Evolutionary conservation across 176 grass and related monocot species (phyloP).

Genomic region (Aegilops speltoides): DNA sequence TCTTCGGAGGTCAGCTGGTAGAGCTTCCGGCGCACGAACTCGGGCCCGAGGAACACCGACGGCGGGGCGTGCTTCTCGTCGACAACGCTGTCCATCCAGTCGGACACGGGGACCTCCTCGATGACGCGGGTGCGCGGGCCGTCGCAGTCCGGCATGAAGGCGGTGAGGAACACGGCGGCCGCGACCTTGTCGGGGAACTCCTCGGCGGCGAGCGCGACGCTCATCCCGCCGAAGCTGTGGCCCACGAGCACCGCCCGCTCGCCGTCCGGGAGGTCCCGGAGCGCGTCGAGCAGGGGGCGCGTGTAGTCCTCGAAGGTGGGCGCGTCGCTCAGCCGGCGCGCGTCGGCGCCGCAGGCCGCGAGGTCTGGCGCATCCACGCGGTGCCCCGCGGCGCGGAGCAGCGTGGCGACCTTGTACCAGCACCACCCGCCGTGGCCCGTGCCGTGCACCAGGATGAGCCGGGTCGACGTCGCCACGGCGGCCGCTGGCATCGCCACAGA

Average conservation of each 20-base stretch:
- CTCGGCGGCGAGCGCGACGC: constrained; percentile 54
- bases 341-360: constrained; percentile 46
- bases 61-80: constrained; percentile 12
- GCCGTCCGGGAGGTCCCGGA: constrained; percentile 27
- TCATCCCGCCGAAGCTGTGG: constrained; percentile 63
- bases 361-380: constrained; percentile 48
- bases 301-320: constrained; percentile 60
- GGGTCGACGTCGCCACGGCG: constrained; percentile 10
- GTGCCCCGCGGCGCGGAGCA: constrained; percentile 39
- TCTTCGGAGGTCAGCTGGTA: constrained; percentile 55
- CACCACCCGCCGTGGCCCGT: constrained; percentile 56
- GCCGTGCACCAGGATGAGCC: constrained; percentile 61
- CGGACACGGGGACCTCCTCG: not conserved
- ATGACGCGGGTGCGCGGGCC: not conserved
- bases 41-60: constrained; percentile 43
- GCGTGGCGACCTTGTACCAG: constrained; percentile 52
- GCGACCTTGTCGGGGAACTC: constrained; percentile 56
- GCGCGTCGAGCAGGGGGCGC: constrained; percentile 47
- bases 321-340: constrained; percentile 27
- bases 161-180: constrained; percentile 54
- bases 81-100: constrained; percentile 43
- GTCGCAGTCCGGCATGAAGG: constrained; percentile 52
- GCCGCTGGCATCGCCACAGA: not conserved
- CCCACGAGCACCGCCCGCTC: constrained; percentile 51
- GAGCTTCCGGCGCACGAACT: constrained; percentile 39